Conservation (phyloP, 495 filamentous ascomycete genomes). For the Letharia lupina region DNA sequence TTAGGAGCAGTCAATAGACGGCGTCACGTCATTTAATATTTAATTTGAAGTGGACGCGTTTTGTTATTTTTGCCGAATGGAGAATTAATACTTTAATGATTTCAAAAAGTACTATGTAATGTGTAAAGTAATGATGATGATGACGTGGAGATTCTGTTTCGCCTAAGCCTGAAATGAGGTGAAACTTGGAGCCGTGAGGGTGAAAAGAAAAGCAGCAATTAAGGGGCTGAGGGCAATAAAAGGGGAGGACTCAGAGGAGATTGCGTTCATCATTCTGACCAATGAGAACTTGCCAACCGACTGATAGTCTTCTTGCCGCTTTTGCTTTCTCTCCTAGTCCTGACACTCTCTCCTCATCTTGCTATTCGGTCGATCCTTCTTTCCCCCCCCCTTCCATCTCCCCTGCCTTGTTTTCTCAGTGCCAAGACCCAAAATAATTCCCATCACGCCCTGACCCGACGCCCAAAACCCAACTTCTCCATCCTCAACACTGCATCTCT, state of each 20-base stretch:
- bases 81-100: too few relatives aligned
- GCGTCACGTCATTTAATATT: too few relatives aligned
- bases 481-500: not conserved
- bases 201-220: not conserved
- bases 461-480: not conserved
- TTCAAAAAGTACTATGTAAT: too few relatives aligned
- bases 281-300: not conserved
- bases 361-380: not conserved
- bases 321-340: not conserved
- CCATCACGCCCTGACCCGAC: not conserved
- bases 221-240: not conserved
- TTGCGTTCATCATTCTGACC: not conserved
- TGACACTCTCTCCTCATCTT: too few relatives aligned
- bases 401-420: constrained; percentile 1
- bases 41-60: too few relatives aligned
- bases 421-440: not conserved
- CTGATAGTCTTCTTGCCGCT: not conserved
- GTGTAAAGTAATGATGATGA: not conserved
- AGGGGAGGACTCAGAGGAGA: not conserved
- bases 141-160: not conserved
- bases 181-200: not conserved
- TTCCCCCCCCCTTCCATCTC: not conserved
- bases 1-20: too few relatives aligned
- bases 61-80: too few relatives aligned
- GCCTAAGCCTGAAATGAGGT: not conserved